Conservation (phyloP, 805 yeast genomes). For the Metschnikowia picachoensis region DNA sequence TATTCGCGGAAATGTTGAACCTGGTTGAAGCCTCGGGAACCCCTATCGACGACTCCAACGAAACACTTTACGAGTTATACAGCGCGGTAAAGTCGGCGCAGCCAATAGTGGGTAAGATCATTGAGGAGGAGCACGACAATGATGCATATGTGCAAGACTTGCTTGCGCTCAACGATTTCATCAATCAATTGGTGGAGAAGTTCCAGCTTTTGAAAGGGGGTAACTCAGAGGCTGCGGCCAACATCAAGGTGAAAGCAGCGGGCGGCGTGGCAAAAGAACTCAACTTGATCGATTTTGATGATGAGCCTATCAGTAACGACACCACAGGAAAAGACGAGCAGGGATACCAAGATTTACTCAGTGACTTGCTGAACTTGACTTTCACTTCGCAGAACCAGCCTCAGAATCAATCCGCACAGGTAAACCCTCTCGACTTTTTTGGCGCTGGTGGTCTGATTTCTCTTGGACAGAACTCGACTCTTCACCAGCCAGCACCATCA, state of each 20-base stretch:
- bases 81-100: constrained; percentile 76
- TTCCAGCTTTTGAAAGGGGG: constrained; percentile 65
- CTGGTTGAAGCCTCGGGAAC: constrained; percentile 42
- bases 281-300: constrained; percentile 44
- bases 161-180: constrained; percentile 67
- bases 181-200: constrained; percentile 65
- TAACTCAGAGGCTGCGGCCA: constrained; percentile 50
- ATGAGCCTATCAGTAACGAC: constrained; percentile 33
- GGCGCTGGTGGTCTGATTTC: constrained; percentile 54
- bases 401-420: constrained; percentile 14
- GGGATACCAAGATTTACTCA: constrained; percentile 64
- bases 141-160: constrained; percentile 57
- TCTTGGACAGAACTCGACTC: constrained; percentile 22
- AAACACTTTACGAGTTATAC: constrained; percentile 75
- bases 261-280: constrained; percentile 26
- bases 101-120: constrained; percentile 81
- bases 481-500: constrained; percentile 21
- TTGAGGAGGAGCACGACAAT: constrained; percentile 69
- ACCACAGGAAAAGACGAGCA: constrained; percentile 29
- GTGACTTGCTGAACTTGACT: constrained; percentile 64
- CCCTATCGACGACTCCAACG: constrained; percentile 47
- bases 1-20: constrained; percentile 81
- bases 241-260: constrained; percentile 36
- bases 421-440: constrained; percentile 33
- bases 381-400: constrained; percentile 33